Evolutionary conservation across 495 filamentous ascomycete species (phyloP).

Genomic region (Staphylotrichum longicolle): DNA sequence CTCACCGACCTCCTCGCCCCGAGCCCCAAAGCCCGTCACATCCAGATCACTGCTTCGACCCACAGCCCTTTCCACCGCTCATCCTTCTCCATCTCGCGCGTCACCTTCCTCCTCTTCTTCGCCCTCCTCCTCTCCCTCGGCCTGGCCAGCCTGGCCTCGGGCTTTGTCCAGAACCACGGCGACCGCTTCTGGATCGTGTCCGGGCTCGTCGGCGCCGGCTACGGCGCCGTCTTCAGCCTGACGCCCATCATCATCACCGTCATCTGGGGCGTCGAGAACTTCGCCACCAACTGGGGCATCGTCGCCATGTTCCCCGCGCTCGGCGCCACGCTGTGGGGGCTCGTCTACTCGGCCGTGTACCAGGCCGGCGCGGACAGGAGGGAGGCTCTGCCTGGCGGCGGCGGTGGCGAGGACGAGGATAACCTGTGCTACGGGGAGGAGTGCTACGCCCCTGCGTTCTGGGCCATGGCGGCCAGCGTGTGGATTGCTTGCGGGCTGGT

Average conservation of each 20-base stretch:
- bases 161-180: conserved; percentile 61
- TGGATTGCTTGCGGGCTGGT: conserved; percentile 75
- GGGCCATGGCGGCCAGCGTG: conserved; percentile 74
- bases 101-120: conserved; percentile 73
- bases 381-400: conserved; percentile 7
- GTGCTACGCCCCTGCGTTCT: conserved; percentile 78
- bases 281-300: conserved; percentile 97
- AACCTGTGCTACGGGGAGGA: conserved; percentile 68
- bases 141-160: conserved; percentile 70
- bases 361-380: conserved; percentile 56
- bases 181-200: conserved; percentile 78
- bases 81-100: conserved; percentile 64
- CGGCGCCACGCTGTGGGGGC: conserved; percentile 81
- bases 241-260: conserved; percentile 88
- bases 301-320: conserved; percentile 84
- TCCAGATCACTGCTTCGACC: conserved; percentile 37
- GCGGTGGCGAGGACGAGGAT: conserved; percentile 32
- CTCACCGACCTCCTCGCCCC: conserved; percentile 88
- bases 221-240: conserved; percentile 86
- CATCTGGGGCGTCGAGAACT: conserved; percentile 98
- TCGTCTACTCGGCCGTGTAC: conserved; percentile 79
- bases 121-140: conserved; percentile 74
- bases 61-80: background rate
- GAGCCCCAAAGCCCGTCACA: conserved; percentile 41
- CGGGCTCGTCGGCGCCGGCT: conserved; percentile 78